Percentiles rank a stretch among this genome's conserved stretches.
These are phyloP conservation scores for Xerocomus potaroensis DNA, from an alignment of 768 basidiomycete species.

Conservation along the genomic window DNA sequence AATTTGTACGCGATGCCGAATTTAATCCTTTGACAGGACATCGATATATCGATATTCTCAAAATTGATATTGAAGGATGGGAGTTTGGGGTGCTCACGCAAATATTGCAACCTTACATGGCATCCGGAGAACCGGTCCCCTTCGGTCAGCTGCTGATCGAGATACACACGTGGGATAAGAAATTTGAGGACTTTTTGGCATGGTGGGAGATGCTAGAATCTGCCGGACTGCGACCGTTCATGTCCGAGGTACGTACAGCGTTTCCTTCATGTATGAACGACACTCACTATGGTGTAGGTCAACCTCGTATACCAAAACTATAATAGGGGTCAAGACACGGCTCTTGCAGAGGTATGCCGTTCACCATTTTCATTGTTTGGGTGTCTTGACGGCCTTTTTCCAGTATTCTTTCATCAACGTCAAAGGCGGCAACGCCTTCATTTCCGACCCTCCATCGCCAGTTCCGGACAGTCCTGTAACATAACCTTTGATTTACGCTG, in stretches of 20 bases:
- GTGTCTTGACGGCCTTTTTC: slow-evolving; percentile 1
- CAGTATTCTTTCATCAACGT: slow-evolving; percentile 55
- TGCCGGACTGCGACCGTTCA: slow-evolving; percentile 45
- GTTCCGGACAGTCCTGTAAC: slow-evolving; percentile 8
- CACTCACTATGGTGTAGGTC: slow-evolving; percentile 34
- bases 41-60: slow-evolving; percentile 37
- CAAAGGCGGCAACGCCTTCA: slow-evolving; percentile 47
- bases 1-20: background rate
- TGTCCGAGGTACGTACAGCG: slow-evolving; percentile 34
- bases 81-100: slow-evolving; percentile 42
- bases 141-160: slow-evolving; percentile 48
- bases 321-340: slow-evolving; percentile 41
- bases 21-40: slow-evolving; percentile 24
- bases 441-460: slow-evolving; percentile 21
- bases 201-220: slow-evolving; percentile 48
- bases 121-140: slow-evolving; percentile 36
- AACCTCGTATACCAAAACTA: slow-evolving; percentile 59
- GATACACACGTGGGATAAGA: slow-evolving; percentile 38
- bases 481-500: slow-evolving; percentile 6
- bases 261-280: background rate
- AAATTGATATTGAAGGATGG: slow-evolving; percentile 47
- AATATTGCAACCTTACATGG: slow-evolving; percentile 36
- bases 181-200: slow-evolving; percentile 32
- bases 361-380: background rate
- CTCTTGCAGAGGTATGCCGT: slow-evolving; percentile 45